A percentile compares a stretch with the other conserved stretches of the same genome.
phyloP scores from a whole-genome alignment of 495 filamentous ascomycete species.

The Thermothielavioides terrestris region DNA sequence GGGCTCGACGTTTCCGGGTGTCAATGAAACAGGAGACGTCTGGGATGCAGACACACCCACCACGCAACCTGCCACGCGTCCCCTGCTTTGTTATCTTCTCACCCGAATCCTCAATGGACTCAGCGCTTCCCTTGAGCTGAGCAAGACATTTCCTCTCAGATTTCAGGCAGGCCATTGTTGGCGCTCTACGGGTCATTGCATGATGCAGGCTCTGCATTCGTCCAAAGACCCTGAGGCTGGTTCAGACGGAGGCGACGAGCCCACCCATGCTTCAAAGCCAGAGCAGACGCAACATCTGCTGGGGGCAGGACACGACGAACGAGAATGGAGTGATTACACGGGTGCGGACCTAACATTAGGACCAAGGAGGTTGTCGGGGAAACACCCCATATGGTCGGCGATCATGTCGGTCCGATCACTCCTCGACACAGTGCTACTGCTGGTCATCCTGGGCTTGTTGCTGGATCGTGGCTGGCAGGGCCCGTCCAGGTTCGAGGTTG shows the following conservation, averaged over 20 bases:
- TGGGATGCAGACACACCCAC: background rate
- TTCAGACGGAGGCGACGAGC: background rate
- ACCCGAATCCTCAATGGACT: no score
- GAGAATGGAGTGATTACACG: conserved; percentile 10
- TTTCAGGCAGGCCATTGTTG: no score
- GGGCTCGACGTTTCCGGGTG: background rate
- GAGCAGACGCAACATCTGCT: background rate
- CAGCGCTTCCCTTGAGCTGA: no score
- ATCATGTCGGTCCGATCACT: conserved; percentile 20
- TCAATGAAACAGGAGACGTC: background rate
- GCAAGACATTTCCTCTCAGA: background rate
- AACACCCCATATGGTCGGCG: background rate
- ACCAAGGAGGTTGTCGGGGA: background rate
- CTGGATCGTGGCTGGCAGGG: conserved; percentile 19
- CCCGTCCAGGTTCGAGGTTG: conserved; percentile 20
- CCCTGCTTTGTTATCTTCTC: no score
- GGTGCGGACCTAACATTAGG: background rate
- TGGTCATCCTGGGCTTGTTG: conserved; percentile 27
- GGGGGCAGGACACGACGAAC: background rate
- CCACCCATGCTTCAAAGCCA: background rate
- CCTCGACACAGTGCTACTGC: conserved; percentile 27
- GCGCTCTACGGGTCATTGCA: no score
- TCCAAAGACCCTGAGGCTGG: background rate
- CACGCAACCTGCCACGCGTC: no score
- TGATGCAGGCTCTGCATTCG: background rate